A percentile compares a stretch with the other conserved stretches of the same genome.
These are phyloP conservation scores for Leishmania mexicana DNA, from an alignment of 208 protist genomes.

Conservation along the genomic window DNA sequence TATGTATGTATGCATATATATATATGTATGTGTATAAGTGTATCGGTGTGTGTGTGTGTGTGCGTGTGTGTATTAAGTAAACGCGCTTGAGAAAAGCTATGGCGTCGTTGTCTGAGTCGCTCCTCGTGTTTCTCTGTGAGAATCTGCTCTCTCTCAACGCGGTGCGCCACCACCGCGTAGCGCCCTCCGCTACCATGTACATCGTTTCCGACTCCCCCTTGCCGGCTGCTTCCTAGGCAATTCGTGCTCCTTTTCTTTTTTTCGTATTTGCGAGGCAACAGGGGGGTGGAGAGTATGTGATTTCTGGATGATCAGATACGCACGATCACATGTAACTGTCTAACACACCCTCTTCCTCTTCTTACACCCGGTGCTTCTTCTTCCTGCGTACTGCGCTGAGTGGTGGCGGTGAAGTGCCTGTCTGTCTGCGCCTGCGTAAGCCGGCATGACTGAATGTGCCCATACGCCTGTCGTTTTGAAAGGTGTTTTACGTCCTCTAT, in stretches of 20 bases:
- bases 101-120: not conserved
- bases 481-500: not conserved
- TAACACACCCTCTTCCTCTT: not conserved
- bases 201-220: not conserved
- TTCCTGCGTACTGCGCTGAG: too few relatives aligned
- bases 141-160: not conserved
- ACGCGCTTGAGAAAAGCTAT: not conserved
- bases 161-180: not conserved
- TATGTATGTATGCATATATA: too few relatives aligned
- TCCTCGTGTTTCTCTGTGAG: conserved; percentile 2
- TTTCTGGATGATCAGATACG: not conserved
- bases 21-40: not conserved
- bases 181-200: not conserved
- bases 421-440: not conserved
- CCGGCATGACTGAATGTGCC: not conserved
- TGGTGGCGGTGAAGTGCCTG: not conserved
- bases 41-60: not conserved
- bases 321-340: not conserved
- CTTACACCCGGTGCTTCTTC: not conserved
- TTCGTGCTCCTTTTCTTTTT: not conserved
- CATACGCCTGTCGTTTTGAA: too few relatives aligned
- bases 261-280: not conserved
- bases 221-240: not conserved
- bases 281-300: not conserved
- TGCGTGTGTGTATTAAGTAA: not conserved